Evolutionary conservation across 2,329 filamentous ascomycete genomes (phyloP).

Genomic region (Trichoderma sp.): DNA sequence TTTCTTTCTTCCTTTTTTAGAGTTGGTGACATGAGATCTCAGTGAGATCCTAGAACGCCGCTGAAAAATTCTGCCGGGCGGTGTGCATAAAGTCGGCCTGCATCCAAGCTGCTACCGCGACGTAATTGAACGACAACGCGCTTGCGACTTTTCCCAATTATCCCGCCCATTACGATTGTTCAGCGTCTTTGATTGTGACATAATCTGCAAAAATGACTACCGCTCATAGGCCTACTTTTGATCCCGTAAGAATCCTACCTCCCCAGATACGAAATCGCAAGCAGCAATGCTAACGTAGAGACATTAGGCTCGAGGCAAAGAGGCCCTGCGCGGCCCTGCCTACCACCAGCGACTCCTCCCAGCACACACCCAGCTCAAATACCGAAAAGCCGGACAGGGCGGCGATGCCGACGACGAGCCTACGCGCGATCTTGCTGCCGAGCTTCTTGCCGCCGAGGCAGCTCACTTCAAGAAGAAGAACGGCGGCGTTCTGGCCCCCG

Average conservation of each 20-base stretch:
- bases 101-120: conserved; percentile 15
- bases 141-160: background rate
- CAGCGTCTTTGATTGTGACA: background rate
- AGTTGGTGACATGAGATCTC: conserved; percentile 28
- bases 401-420: conserved; percentile 71
- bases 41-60: conserved; percentile 20
- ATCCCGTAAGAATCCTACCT: conserved; percentile 65
- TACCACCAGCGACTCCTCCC: conserved; percentile 96
- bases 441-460: conserved; percentile 86
- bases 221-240: conserved; percentile 87
- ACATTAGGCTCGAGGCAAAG: conserved; percentile 83
- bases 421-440: conserved; percentile 78
- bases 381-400: conserved; percentile 83
- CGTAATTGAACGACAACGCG: conserved; percentile 14
- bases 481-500: conserved; percentile 48
- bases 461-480: conserved; percentile 85
- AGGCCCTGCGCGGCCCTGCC: conserved; percentile 86
- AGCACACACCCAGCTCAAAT: conserved; percentile 91
- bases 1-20: background rate
- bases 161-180: background rate
- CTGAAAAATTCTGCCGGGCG: conserved; percentile 53
- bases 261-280: background rate
- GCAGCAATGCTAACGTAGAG: conserved; percentile 3
- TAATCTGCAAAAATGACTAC: conserved; percentile 56
- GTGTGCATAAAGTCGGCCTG: conserved; percentile 37